A percentile compares a stretch with the other conserved stretches of the same genome.
These are phyloP conservation scores for Neurospora sp. DNA, from an alignment of 495 filamentous ascomycete genomes.

Conservation along the genomic window DNA sequence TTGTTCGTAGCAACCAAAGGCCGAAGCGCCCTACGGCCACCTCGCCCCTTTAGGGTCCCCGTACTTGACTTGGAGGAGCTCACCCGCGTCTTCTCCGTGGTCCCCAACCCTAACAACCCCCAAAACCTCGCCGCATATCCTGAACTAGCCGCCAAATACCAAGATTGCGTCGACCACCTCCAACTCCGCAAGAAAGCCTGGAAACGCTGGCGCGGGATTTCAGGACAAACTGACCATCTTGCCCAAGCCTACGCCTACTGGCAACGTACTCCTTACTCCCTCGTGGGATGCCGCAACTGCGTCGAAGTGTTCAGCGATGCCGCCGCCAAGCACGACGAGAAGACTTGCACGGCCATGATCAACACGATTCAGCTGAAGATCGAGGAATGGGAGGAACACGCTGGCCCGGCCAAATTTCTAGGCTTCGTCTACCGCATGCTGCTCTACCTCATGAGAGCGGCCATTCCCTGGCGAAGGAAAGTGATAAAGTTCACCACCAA, in stretches of 20 bases:
- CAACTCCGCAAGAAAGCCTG: not conserved
- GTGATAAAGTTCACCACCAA: not conserved
- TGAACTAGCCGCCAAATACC: not conserved
- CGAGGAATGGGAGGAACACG: not conserved
- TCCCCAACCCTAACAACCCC: not conserved
- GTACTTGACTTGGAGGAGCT: not conserved
- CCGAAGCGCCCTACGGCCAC: not conserved
- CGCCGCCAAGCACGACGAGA: not conserved
- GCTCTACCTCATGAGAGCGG: not conserved
- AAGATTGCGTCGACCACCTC: not conserved
- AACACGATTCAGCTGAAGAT: not conserved
- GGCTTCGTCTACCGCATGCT: not conserved
- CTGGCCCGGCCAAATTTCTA: not conserved
- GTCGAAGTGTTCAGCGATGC: not conserved
- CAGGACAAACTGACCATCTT: not conserved
- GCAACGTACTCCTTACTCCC: not conserved
- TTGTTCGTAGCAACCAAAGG: not conserved
- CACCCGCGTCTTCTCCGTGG: not conserved
- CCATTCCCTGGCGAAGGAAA: not conserved
- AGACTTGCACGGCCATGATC: not conserved
- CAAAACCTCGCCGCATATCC: not conserved
- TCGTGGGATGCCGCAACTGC: not conserved
- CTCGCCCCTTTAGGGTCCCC: not conserved
- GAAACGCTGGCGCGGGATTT: not conserved
- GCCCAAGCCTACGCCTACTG: not conserved